Conservation (phyloP, 2,329 filamentous ascomycete genomes). For the Diaporthe sp. region DNA sequence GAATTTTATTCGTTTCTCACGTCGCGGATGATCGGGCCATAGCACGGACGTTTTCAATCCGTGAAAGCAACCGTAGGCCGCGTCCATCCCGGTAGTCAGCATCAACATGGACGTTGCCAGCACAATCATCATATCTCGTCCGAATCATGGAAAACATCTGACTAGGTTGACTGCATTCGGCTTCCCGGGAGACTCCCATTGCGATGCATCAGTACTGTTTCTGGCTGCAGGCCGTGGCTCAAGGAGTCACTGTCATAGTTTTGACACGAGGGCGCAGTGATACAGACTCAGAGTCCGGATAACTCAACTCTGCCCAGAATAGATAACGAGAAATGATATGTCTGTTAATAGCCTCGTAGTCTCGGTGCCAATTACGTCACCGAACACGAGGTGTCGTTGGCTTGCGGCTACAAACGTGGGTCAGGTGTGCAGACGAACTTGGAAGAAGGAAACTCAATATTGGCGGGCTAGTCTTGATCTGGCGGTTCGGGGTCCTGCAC, state of each 20-base stretch:
- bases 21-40: background rate
- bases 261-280: background rate
- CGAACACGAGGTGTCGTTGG: conserved; percentile 14
- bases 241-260: background rate
- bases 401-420: conserved; percentile 13
- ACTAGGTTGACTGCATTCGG: background rate
- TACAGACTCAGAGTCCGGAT: background rate
- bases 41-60: conserved; percentile 6
- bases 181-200: background rate
- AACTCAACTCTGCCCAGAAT: background rate
- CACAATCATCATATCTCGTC: background rate
- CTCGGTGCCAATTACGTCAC: conserved; percentile 21
- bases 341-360: conserved; percentile 1
- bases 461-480: background rate
- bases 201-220: conserved; percentile 9
- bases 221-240: background rate
- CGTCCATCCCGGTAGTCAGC: background rate
- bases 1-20: background rate
- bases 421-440: conserved; percentile 18
- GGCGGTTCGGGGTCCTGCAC: conserved; percentile 10
- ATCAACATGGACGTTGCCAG: conserved; percentile 5
- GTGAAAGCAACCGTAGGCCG: background rate
- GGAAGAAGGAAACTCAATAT: conserved; percentile 5
- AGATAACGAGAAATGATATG: background rate
- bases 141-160: background rate